Evolutionary conservation across 179 eudicot species (phyloP).

Genomic region (Camellia oleifera): DNA sequence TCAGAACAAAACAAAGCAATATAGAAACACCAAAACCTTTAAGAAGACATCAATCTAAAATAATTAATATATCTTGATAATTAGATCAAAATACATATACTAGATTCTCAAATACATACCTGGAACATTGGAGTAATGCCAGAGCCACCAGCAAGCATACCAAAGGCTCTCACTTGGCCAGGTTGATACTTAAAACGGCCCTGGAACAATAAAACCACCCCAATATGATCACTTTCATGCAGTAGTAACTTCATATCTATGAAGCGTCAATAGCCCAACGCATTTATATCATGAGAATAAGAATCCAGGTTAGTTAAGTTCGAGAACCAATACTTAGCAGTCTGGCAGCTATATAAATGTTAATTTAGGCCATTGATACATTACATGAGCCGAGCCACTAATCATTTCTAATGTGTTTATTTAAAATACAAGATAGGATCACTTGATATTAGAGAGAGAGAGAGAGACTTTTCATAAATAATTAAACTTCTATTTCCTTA

Average conservation of each 20-base stretch:
- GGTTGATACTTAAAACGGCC: constrained; percentile 89
- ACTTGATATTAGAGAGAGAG: background rate
- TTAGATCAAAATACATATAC: background rate
- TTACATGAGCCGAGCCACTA: background rate
- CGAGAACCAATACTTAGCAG: background rate
- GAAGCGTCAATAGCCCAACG: background rate
- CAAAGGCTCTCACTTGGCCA: constrained; percentile 86
- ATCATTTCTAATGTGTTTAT: background rate
- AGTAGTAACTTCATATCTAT: background rate
- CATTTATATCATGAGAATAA: background rate
- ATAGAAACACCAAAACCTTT: background rate
- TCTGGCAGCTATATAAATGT: background rate
- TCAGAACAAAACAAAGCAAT: constrained; percentile 5
- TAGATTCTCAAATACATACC: constrained; percentile 33
- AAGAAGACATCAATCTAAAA: background rate
- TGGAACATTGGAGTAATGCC: constrained; percentile 98
- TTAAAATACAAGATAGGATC: background rate
- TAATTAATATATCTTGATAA: constrained; percentile 7
- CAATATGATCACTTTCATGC: constrained; percentile 17
- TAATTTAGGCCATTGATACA: background rate
- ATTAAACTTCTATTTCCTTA: background rate
- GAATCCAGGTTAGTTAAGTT: background rate
- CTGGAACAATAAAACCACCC: constrained; percentile 31
- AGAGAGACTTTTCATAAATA: background rate
- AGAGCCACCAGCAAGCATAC: constrained; percentile 97